Percentiles rank a stretch among this genome's conserved stretches.
These are phyloP conservation scores for Corynespora cassiicola DNA, from an alignment of 2,329 filamentous ascomycete genomes.

Conservation along the genomic window DNA sequence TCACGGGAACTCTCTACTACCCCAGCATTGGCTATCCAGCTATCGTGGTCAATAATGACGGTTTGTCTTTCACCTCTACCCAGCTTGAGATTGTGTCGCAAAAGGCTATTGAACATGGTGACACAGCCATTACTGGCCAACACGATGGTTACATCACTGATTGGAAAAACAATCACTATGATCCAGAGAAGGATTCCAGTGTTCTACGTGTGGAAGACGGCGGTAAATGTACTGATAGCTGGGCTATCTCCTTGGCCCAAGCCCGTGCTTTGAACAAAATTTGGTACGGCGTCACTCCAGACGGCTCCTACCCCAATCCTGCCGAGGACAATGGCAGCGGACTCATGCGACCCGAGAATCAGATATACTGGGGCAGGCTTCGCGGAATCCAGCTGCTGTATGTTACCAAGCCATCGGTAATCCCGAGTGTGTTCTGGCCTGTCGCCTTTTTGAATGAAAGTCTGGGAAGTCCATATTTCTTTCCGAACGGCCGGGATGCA, in stretches of 20 bases:
- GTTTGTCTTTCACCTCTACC: neutral
- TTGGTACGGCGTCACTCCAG: conserved; percentile 1
- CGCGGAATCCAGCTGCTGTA: neutral
- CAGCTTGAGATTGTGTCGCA: neutral
- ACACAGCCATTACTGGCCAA: conserved; percentile 1
- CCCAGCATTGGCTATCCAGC: neutral
- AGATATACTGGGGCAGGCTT: neutral
- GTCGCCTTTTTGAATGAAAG: neutral
- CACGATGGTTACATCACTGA: conserved; percentile 3
- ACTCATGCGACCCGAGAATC: neutral
- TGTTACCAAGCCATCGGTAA: neutral
- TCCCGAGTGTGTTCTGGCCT: neutral
- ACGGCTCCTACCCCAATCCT: neutral
- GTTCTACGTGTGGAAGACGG: conserved; percentile 1
- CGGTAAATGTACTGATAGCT: neutral
- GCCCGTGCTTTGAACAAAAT: conserved; percentile 1
- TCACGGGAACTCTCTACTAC: neutral
- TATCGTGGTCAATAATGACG: neutral
- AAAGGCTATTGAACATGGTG: neutral
- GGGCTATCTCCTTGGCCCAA: conserved; percentile 1
- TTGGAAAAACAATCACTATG: conserved; percentile 1
- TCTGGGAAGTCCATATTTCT: neutral
- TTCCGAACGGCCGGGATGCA: neutral
- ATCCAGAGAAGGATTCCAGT: neutral
- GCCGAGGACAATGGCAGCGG: conserved; percentile 1